These are phyloP conservation scores for Colletotrichum abscissum DNA, from an alignment of 2,329 filamentous ascomycete species.

Conservation along the genomic window DNA sequence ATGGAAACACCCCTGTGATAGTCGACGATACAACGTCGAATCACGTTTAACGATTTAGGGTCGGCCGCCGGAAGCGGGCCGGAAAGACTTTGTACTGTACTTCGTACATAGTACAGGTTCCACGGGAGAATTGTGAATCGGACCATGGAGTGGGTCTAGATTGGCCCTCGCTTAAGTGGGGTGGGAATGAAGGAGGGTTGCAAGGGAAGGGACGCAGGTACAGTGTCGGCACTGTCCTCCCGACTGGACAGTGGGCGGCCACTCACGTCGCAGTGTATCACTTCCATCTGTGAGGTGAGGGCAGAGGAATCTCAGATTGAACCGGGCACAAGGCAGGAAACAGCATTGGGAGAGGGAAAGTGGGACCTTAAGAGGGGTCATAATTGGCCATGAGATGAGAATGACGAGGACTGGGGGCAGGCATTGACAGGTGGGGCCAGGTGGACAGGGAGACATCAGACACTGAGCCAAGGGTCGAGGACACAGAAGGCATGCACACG, in stretches of 20 bases:
- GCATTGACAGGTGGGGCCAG: not conserved
- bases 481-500: not conserved
- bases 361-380: not conserved
- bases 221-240: constrained; percentile 17
- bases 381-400: constrained; percentile 12
- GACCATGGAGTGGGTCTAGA: constrained; percentile 25
- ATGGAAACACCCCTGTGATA: not conserved
- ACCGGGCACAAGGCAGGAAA: not conserved
- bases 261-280: too few species aligned
- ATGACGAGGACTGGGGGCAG: not conserved
- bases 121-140: constrained; percentile 14
- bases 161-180: constrained; percentile 1
- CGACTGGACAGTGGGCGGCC: not conserved
- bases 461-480: not conserved
- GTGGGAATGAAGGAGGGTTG: constrained; percentile 4
- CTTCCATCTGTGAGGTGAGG: not conserved
- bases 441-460: not conserved
- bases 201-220: constrained; percentile 9
- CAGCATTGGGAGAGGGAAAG: not conserved
- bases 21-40: not conserved
- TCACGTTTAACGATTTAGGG: not conserved
- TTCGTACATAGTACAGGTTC: too few species aligned
- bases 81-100: not conserved
- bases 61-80: constrained; percentile 21
- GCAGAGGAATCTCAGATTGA: not conserved